A percentile compares a stretch with the other conserved stretches of the same genome.
phyloP scores from a whole-genome alignment of 2,329 filamentous ascomycete genomes.

The Colletotrichum kahawae region DNA sequence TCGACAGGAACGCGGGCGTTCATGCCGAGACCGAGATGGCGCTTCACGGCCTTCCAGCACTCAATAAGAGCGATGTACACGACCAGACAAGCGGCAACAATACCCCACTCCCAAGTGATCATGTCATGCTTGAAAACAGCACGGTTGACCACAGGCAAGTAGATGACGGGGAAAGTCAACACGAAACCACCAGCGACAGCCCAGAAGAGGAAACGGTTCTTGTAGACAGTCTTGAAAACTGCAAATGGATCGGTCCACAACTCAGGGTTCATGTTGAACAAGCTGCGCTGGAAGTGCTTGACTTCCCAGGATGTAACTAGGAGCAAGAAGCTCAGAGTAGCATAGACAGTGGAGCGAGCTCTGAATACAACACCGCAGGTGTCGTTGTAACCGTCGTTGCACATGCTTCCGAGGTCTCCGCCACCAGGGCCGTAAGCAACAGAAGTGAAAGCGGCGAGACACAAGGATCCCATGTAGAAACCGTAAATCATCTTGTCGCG shows the following conservation, averaged over 20 bases:
- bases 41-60: conserved; percentile 72
- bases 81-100: conserved; percentile 64
- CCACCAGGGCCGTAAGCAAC: conserved; percentile 61
- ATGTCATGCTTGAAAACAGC: conserved; percentile 72
- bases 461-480: conserved; percentile 65
- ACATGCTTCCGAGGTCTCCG: conserved; percentile 56
- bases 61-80: conserved; percentile 70
- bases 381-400: conserved; percentile 59
- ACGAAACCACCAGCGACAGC: conserved; percentile 65
- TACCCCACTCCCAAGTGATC: conserved; percentile 75
- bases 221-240: conserved; percentile 66
- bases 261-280: conserved; percentile 70
- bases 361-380: conserved; percentile 64
- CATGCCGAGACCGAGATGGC: conserved; percentile 44
- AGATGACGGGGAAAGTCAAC: conserved; percentile 67
- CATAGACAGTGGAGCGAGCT: conserved; percentile 72
- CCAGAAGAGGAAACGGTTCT: conserved; percentile 72
- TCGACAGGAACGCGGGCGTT: background rate
- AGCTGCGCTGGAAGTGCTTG: conserved; percentile 71
- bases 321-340: conserved; percentile 70
- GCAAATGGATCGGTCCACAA: conserved; percentile 53
- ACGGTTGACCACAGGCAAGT: conserved; percentile 70
- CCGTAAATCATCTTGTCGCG: conserved; percentile 72
- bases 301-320: conserved; percentile 77
- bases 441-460: conserved; percentile 64